Base-by-base conservation (phyloP, 1,284 basidiomycete species). In the Tetrapyrgos nigripes region DNA sequence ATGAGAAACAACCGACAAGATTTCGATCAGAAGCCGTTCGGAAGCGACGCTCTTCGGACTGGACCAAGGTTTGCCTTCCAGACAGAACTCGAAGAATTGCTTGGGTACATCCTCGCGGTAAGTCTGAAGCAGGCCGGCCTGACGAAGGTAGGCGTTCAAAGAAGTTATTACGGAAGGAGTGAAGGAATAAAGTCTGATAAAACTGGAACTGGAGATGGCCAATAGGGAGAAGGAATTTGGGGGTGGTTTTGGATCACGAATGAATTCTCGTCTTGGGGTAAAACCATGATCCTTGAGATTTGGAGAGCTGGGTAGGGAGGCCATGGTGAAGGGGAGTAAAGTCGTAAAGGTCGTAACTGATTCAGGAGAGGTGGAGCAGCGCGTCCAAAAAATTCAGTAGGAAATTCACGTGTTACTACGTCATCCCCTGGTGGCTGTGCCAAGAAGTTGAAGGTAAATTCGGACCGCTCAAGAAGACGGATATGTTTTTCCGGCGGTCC, bases 21-120 rank as follows among this genome's bases (percentile, higher is more conserved):
- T 82, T 63, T 88, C 83, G 58, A 92, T 73, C 48, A 92, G 76
- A 58, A 92, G 82, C 62, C 83, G 85, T 71, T 92, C 91, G 26
- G 88, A 82, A 29, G 78, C 72, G 53, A 84, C 73, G 63, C 78
- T 85, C 77, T 89, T 92, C 51, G 88, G 75, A 63, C 79, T 86
- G 35, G 82, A 75, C 89, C 89, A 92, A 46, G 89, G 89, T 71
- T 87, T 91, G 24, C 83, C 84, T 33, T 84, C 80, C 35, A 92
- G 78, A 27, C 78, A 72, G 62, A 89, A 87, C 73, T 92, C 88
- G 71, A 78, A 85, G 60, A 88, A 79, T 62, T 84, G 84, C 52
- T 87, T 82, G n/a, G 73, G 62, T 0, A 75, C 64, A 68, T 88
- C 83, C 72, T 91, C 85, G 46, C 86, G 80, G 56, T 80, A 79